phyloP scores from a whole-genome alignment of 2,329 filamentous ascomycete species.

The Teratosphaeriaceae sp. region DNA sequence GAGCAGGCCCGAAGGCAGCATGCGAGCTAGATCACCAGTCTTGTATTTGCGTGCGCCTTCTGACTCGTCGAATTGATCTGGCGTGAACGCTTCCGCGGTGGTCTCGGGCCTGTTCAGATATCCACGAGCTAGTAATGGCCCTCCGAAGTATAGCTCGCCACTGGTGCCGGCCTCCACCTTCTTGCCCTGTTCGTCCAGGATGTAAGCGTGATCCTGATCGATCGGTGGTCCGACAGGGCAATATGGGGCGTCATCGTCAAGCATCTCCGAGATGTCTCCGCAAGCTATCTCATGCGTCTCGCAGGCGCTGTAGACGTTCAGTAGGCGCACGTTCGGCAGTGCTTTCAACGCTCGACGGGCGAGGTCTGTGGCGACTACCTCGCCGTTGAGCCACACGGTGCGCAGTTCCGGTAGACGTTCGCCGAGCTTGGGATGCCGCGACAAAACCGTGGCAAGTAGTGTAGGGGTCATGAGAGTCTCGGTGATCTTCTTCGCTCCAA shows the following conservation, averaged over 20 bases:
- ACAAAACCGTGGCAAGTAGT: constrained; percentile 65
- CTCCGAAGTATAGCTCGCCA: constrained; percentile 71
- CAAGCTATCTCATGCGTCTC: constrained; percentile 77
- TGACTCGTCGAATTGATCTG: constrained; percentile 54
- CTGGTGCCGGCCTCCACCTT: constrained; percentile 55
- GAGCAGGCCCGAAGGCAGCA: constrained; percentile 60
- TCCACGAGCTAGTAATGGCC: constrained; percentile 64
- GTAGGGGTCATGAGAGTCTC: constrained; percentile 83
- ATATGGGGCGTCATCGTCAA: constrained; percentile 55
- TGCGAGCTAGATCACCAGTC: constrained; percentile 63
- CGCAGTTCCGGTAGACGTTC: constrained; percentile 58
- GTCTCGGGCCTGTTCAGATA: constrained; percentile 76
- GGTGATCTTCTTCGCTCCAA: constrained; percentile 60
- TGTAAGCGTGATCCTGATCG: constrained; percentile 62
- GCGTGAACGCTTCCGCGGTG: constrained; percentile 64
- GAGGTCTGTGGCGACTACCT: constrained; percentile 74
- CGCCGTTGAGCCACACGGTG: constrained; percentile 73
- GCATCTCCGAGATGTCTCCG: constrained; percentile 63
- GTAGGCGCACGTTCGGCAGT: constrained; percentile 60
- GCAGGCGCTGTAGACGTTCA: constrained; percentile 77
- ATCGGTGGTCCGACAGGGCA: constrained; percentile 69
- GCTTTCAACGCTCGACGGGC: constrained; percentile 61
- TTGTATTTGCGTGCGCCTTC: constrained; percentile 64
- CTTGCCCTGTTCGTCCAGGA: constrained; percentile 63
- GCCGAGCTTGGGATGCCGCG: constrained; percentile 60